These are phyloP conservation scores for Globisporangium canariense DNA, from an alignment of 352 stramenopile genomes.

Conservation along the genomic window DNA sequence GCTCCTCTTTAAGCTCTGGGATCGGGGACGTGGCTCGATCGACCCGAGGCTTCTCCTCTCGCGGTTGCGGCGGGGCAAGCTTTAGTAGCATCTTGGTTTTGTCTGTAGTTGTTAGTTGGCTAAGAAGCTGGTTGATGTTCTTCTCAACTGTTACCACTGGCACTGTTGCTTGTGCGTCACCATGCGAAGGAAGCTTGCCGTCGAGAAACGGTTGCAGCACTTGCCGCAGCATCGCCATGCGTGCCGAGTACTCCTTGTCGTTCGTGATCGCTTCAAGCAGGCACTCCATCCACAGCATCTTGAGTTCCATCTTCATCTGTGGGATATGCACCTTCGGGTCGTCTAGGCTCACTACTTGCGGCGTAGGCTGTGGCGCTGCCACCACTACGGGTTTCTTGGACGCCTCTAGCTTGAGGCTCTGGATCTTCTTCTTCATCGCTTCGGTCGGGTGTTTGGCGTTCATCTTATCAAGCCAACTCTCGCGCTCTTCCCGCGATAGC, in stretches of 20 bases:
- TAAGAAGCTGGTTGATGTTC: conserved; percentile 24
- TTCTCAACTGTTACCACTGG: conserved; percentile 25
- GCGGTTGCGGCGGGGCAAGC: conserved; percentile 7
- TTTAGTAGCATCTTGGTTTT: conserved; percentile 29
- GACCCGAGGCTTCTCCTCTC: conserved; percentile 10
- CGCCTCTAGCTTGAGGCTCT: conserved; percentile 17
- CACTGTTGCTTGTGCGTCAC: conserved; percentile 1
- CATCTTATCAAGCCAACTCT: conserved; percentile 48
- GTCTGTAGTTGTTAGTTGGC: conserved; percentile 25
- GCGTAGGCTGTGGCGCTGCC: conserved; percentile 1
- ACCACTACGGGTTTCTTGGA: conserved; percentile 8
- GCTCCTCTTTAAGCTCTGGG: conserved; percentile 19
- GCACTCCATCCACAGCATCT: conserved; percentile 60
- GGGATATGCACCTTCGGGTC: conserved; percentile 30
- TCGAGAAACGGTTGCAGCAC: conserved; percentile 47
- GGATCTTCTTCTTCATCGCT: conserved; percentile 30
- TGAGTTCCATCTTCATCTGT: conserved; percentile 48
- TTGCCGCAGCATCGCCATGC: conserved; percentile 46
- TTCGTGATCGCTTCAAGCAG: conserved; percentile 35
- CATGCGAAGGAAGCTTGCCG: conserved; percentile 21
- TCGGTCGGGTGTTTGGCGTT: conserved; percentile 44
- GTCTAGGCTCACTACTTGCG: conserved; percentile 22
- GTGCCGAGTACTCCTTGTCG: conserved; percentile 41
- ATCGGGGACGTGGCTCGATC: conserved; percentile 39
- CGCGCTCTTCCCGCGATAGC: conserved; percentile 46